Conservation (phyloP, 495 filamentous ascomycete species). For the Neurospora sp. region DNA sequence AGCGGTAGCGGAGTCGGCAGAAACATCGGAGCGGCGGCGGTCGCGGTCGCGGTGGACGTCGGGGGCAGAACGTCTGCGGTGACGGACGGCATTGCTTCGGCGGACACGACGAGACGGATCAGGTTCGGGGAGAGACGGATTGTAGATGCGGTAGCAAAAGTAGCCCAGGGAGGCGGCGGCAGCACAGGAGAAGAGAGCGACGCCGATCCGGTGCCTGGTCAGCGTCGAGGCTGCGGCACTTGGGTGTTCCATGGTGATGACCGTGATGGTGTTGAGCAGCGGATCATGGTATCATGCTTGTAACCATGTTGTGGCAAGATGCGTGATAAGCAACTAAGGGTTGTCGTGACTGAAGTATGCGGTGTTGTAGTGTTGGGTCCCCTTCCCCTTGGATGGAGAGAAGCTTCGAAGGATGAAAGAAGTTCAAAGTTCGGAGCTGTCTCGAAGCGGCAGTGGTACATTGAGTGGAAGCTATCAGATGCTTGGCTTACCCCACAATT, state of each 20-base stretch:
- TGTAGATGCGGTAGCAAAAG: slow-evolving; percentile 28
- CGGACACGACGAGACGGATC: slow-evolving; percentile 31
- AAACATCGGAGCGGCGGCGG: slow-evolving; percentile 12
- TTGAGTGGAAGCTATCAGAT: background rate
- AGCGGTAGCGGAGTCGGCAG: slow-evolving; percentile 18
- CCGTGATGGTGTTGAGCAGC: background rate
- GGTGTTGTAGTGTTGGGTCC: background rate
- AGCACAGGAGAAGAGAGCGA: slow-evolving; percentile 27
- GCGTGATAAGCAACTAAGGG: background rate
- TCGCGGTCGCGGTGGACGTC: slow-evolving; percentile 14
- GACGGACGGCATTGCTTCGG: slow-evolving; percentile 49
- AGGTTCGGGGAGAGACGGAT: slow-evolving; percentile 14
- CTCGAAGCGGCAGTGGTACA: background rate
- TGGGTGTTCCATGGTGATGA: slow-evolving; percentile 24
- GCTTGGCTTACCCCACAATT: background rate
- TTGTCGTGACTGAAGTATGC: background rate
- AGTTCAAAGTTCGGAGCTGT: background rate
- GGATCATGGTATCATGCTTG: slow-evolving; percentile 12
- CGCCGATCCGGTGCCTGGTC: slow-evolving; percentile 29
- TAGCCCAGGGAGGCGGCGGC: slow-evolving; percentile 27
- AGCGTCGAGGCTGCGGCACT: slow-evolving; percentile 32
- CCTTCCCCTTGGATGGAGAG: background rate
- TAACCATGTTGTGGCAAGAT: background rate
- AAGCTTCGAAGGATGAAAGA: background rate
- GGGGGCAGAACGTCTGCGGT: slow-evolving; percentile 27